phyloP scores from a whole-genome alignment of 805 yeast species.

The Ogataea paraovalis region DNA sequence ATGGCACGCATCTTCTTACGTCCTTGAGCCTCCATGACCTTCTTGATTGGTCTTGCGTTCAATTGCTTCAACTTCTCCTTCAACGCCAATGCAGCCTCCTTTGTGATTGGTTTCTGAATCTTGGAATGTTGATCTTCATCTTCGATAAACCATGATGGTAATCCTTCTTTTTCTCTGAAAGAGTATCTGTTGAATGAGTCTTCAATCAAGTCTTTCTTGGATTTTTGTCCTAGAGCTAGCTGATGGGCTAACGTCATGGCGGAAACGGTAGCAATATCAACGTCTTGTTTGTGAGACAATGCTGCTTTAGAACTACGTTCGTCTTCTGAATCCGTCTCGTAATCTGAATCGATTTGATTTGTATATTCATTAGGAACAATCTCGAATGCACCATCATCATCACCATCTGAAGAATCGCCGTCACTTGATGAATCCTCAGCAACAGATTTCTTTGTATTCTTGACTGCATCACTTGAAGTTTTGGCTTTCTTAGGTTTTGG shows the following conservation, averaged over 20 bases:
- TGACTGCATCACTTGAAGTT: background rate
- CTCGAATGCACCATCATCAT: slow-evolving; percentile 30
- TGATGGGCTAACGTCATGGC: slow-evolving; percentile 99
- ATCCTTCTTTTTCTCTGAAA: slow-evolving; percentile 83
- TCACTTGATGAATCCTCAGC: slow-evolving; percentile 19
- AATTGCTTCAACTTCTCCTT: slow-evolving; percentile 72
- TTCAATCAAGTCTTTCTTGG: slow-evolving; percentile 79
- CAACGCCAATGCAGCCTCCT: slow-evolving; percentile 81
- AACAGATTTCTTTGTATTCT: slow-evolving; percentile 13
- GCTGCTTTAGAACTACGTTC: slow-evolving; percentile 41
- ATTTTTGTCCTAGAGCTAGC: slow-evolving; percentile 82
- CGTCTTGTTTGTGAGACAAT: slow-evolving; percentile 53
- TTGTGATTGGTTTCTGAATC: slow-evolving; percentile 86
- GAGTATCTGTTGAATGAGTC: slow-evolving; percentile 92
- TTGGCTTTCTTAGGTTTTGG: slow-evolving; percentile 7
- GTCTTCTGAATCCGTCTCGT: slow-evolving; percentile 47
- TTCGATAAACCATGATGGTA: slow-evolving; percentile 96
- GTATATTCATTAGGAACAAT: slow-evolving; percentile 40
- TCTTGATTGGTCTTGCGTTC: slow-evolving; percentile 97
- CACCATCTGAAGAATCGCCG: slow-evolving; percentile 16
- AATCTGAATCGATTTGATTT: slow-evolving; percentile 38
- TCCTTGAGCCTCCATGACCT: slow-evolving; percentile 96
- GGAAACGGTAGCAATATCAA: slow-evolving; percentile 86
- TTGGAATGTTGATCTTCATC: slow-evolving; percentile 87
- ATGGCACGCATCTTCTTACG: slow-evolving; percentile 93